These are phyloP conservation scores for Coleophoma crateriformis DNA, from an alignment of 2,329 filamentous ascomycete species.

Conservation along the genomic window DNA sequence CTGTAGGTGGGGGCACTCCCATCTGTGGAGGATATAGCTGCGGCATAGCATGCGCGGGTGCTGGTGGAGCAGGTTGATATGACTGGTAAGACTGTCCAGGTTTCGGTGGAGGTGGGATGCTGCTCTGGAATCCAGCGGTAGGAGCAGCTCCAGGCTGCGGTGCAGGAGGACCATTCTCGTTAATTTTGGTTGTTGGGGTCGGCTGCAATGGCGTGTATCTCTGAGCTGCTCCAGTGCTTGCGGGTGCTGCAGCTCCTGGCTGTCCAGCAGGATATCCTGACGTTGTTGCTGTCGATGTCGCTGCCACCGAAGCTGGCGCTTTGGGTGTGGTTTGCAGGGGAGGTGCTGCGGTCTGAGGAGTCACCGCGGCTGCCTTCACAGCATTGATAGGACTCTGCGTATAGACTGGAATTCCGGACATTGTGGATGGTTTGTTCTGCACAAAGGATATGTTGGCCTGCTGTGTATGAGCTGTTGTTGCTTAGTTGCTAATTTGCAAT, in stretches of 20 bases:
- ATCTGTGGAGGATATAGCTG: slow-evolving; percentile 41
- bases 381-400: slow-evolving; percentile 53
- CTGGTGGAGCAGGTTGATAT: slow-evolving; percentile 24
- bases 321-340: slow-evolving; percentile 15
- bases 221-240: slow-evolving; percentile 24
- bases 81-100: slow-evolving; percentile 38
- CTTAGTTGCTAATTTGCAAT: no score
- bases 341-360: slow-evolving; percentile 36
- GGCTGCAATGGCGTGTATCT: slow-evolving; percentile 32
- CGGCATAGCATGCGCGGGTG: slow-evolving; percentile 23
- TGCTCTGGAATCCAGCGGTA: slow-evolving; percentile 28
- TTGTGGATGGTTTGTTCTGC: slow-evolving; percentile 24
- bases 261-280: slow-evolving; percentile 33
- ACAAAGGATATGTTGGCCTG: no score
- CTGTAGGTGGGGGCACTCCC: slow-evolving; percentile 41
- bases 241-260: slow-evolving; percentile 44
- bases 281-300: slow-evolving; percentile 25
- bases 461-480: no score
- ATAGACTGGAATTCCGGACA: slow-evolving; percentile 58
- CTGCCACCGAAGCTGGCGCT: slow-evolving; percentile 10
- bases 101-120: slow-evolving; percentile 46
- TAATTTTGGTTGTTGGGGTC: slow-evolving; percentile 35
- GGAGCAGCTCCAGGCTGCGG: slow-evolving; percentile 55
- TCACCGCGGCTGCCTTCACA: slow-evolving; percentile 43
- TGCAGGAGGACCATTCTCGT: slow-evolving; percentile 37